A percentile compares a stretch with the other conserved stretches of the same genome.
Evolutionary conservation across 2,329 filamentous ascomycete genomes (phyloP).

Genomic region (Fusarium sp.): DNA sequence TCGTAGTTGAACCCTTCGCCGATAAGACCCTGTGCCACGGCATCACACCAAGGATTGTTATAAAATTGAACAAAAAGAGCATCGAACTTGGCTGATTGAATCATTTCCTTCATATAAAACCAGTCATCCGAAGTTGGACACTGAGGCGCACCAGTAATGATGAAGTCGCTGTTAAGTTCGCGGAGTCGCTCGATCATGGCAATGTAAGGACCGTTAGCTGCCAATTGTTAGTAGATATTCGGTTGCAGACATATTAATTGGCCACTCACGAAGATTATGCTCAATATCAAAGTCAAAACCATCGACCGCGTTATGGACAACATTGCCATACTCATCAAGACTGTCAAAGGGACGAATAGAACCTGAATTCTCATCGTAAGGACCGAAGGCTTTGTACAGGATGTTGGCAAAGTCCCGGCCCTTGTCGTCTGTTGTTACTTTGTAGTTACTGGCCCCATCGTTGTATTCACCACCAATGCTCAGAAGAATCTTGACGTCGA

Average conservation of each 20-base stretch:
- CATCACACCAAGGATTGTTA: constrained; percentile 57
- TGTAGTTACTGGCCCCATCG: constrained; percentile 48
- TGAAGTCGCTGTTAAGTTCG: constrained; percentile 44
- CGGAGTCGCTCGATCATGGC: constrained; percentile 54
- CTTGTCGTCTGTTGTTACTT: constrained; percentile 46
- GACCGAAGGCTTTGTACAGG: constrained; percentile 54
- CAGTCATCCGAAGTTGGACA: constrained; percentile 50
- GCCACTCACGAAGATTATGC: constrained; percentile 46
- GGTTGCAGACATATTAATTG: not conserved
- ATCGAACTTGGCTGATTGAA: constrained; percentile 56
- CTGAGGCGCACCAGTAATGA: constrained; percentile 60
- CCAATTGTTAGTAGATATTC: not conserved
- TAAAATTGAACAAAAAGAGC: constrained; percentile 62
- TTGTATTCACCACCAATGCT: constrained; percentile 54
- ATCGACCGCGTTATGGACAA: constrained; percentile 48
- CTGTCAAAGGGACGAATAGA: constrained; percentile 56
- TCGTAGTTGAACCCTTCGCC: constrained; percentile 56
- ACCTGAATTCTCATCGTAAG: constrained; percentile 46
- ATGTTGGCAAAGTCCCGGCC: constrained; percentile 54
- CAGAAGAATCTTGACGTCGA: constrained; percentile 57
- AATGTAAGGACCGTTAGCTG: constrained; percentile 53
- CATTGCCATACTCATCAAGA: constrained; percentile 34
- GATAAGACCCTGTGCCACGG: constrained; percentile 45
- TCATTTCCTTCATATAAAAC: constrained; percentile 52
- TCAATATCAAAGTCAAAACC: constrained; percentile 60